These are phyloP conservation scores for Exsudoporus frostii DNA, from an alignment of 768 basidiomycete genomes.

Conservation along the genomic window DNA sequence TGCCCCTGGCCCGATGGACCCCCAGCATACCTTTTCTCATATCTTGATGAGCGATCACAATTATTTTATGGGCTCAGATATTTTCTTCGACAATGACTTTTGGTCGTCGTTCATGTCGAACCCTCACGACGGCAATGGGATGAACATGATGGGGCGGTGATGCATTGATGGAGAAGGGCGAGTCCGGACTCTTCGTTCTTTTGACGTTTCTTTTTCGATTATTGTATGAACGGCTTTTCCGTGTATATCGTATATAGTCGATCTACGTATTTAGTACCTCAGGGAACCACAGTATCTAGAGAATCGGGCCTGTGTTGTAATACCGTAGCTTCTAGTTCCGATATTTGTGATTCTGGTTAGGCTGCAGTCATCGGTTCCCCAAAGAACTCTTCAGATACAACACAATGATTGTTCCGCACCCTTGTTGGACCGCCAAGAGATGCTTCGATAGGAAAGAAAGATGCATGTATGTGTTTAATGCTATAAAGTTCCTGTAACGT, in stretches of 20 bases:
- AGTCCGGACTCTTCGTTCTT: neutral
- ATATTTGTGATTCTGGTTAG: neutral
- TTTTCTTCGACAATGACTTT: slow-evolving; percentile 42
- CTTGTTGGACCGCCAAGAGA: neutral
- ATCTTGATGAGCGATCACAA: slow-evolving; percentile 26
- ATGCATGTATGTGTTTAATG: neutral
- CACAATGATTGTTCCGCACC: neutral
- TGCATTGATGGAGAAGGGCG: neutral
- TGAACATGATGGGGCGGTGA: slow-evolving; percentile 11
- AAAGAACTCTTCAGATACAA: neutral
- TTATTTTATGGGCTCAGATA: slow-evolving; percentile 35
- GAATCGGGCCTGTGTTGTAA: slow-evolving; percentile 4
- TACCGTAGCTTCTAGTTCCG: neutral
- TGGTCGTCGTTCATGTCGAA: slow-evolving; percentile 42
- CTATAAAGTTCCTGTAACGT: neutral
- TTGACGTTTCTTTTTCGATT: neutral
- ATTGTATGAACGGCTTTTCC: neutral
- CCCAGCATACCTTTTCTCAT: slow-evolving; percentile 21
- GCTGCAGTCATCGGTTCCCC: no score
- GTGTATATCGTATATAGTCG: slow-evolving; percentile 4
- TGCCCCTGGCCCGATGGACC: slow-evolving; percentile 8
- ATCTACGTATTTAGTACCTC: slow-evolving; percentile 7
- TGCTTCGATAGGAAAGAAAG: neutral
- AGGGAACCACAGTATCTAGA: slow-evolving; percentile 1
- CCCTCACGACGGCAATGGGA: slow-evolving; percentile 23